These are phyloP conservation scores for Lachnellula cervina DNA, from an alignment of 2,329 filamentous ascomycete genomes.

Conservation along the genomic window DNA sequence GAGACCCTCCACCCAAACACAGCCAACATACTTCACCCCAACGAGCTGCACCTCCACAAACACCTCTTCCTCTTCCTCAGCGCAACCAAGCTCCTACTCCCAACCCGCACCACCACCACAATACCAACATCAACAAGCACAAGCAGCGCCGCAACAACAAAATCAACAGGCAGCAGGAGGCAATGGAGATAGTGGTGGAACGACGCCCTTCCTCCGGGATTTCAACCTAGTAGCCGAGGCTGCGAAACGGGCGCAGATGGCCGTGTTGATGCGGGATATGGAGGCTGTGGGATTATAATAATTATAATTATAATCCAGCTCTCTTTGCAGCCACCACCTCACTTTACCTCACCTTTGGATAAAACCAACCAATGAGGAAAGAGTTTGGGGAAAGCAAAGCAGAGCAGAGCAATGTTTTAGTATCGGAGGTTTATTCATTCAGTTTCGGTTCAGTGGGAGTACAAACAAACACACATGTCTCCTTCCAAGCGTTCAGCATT, in stretches of 20 bases:
- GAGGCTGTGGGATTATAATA: slow-evolving; percentile 42
- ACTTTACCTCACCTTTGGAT: no score
- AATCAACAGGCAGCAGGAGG: slow-evolving; percentile 12
- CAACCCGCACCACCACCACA: slow-evolving; percentile 7
- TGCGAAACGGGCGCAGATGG: slow-evolving; percentile 87
- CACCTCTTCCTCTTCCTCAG: slow-evolving; percentile 17
- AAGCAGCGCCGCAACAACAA: slow-evolving; percentile 23
- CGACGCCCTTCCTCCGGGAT: slow-evolving; percentile 66
- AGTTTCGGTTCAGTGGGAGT: no score
- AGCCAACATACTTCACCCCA: slow-evolving; percentile 24
- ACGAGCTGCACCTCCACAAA: slow-evolving; percentile 22
- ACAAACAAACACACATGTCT: no score
- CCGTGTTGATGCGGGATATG: slow-evolving; percentile 80
- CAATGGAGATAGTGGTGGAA: slow-evolving; percentile 37
- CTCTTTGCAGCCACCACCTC: no score
- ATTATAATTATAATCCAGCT: slow-evolving; percentile 12
- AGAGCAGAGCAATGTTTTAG: no score
- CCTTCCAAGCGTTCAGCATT: no score
- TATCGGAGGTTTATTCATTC: no score
- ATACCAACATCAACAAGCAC: slow-evolving; percentile 21
- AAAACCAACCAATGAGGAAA: no score
- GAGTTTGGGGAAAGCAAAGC: no score
- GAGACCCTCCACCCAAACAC: slow-evolving; percentile 14
- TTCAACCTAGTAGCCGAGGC: slow-evolving; percentile 87
- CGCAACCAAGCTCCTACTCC: slow-evolving; percentile 18